phyloP scores from a whole-genome alignment of 495 filamentous ascomycete species.

The Neurospora sublineolata region DNA sequence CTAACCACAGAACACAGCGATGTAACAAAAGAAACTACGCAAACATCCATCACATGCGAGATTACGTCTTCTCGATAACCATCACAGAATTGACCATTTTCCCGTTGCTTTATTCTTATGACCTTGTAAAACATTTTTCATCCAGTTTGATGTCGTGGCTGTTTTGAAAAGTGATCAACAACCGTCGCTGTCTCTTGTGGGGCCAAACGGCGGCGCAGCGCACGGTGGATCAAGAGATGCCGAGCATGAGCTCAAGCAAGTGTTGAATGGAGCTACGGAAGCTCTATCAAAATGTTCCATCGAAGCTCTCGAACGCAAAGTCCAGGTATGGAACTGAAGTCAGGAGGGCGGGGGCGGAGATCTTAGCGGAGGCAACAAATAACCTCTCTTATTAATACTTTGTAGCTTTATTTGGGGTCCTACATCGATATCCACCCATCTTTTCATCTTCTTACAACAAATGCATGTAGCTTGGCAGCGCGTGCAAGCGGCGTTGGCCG shows the following conservation, averaged over 20 bases:
- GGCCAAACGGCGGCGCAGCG: not conserved
- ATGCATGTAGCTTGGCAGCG: not conserved
- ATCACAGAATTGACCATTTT: not conserved
- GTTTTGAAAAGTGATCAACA: not conserved
- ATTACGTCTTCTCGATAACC: not conserved
- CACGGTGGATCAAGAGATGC: not conserved
- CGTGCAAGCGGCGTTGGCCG: not conserved
- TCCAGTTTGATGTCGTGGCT: not conserved
- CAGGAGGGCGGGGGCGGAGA: not conserved
- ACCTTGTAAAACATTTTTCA: not conserved
- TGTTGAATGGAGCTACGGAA: not conserved
- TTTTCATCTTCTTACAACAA: not conserved
- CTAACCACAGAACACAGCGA: not conserved
- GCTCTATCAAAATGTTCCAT: not conserved
- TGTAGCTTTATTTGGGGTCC: not conserved
- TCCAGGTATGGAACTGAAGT: too few relatives aligned
- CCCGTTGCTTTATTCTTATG: not conserved
- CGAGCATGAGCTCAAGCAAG: not conserved
- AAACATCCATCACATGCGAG: not conserved
- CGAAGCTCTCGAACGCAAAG: not conserved
- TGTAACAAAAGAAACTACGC: not conserved
- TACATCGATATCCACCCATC: not conserved
- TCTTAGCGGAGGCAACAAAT: not conserved
- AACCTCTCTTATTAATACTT: not conserved
- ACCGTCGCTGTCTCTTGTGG: not conserved